phyloP scores from a whole-genome alignment of 164 flowering plant genomes.

The Vitis cinerea region DNA sequence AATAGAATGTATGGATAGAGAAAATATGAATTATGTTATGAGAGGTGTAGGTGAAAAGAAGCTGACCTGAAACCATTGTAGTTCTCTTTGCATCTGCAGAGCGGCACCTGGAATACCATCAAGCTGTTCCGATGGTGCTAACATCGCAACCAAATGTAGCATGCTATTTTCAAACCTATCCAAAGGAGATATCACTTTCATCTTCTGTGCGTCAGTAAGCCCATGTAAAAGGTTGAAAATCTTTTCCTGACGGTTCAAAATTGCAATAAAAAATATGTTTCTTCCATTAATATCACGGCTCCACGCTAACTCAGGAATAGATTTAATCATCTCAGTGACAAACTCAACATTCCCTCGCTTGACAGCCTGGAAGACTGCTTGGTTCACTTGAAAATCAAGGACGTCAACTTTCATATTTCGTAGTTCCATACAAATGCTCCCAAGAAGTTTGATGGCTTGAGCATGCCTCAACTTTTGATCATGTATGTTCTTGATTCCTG shows the following conservation, averaged over 20 bases:
- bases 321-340: not conserved
- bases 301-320: conserved; percentile 14
- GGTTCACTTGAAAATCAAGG: not conserved
- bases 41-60: not conserved
- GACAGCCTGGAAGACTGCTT: conserved; percentile 16
- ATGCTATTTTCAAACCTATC: conserved; percentile 18
- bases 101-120: conserved; percentile 28
- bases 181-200: not conserved
- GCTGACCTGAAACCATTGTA: conserved; percentile 31
- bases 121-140: conserved; percentile 16
- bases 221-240: conserved; percentile 24
- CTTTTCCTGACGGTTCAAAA: conserved; percentile 23
- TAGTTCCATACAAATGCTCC: not conserved
- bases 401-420: not conserved
- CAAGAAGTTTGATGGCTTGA: conserved; percentile 14
- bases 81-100: conserved; percentile 31
- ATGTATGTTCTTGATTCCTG: conserved; percentile 12
- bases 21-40: too few relatives aligned
- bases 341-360: conserved; percentile 26
- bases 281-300: not conserved
- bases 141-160: conserved; percentile 22
- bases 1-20: too few relatives aligned
- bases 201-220: conserved; percentile 6
- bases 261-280: conserved; percentile 14
- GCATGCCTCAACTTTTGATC: conserved; percentile 12